phyloP scores from a whole-genome alignment of 2,329 filamentous ascomycete species.

The Tympanopsis confertula region DNA sequence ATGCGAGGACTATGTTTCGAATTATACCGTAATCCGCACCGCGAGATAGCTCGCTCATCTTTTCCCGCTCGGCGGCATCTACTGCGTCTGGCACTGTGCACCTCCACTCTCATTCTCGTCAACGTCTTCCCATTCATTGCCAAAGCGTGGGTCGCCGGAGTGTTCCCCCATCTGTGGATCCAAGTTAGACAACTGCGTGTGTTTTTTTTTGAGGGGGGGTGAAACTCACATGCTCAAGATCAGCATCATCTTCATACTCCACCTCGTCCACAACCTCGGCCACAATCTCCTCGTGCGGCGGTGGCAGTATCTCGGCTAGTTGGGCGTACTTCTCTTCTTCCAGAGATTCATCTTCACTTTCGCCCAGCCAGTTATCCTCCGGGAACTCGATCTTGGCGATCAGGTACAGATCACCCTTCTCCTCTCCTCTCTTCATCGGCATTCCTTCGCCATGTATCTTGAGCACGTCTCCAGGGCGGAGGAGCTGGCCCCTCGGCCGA shows the following conservation, averaged over 20 bases:
- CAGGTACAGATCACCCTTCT: conserved; percentile 77
- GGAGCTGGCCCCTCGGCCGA: conserved; percentile 68
- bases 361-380: conserved; percentile 66
- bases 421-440: conserved; percentile 77
- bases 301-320: conserved; percentile 66
- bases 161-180: conserved; percentile 53
- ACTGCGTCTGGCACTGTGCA: conserved; percentile 66
- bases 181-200: conserved; percentile 12
- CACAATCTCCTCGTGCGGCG: conserved; percentile 45
- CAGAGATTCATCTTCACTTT: conserved; percentile 17
- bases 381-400: conserved; percentile 81
- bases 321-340: conserved; percentile 60
- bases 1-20: no score
- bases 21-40: no score
- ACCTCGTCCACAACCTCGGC: conserved; percentile 78
- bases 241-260: conserved; percentile 69
- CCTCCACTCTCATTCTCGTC: conserved; percentile 55
- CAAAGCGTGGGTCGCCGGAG: conserved; percentile 55
- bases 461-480: conserved; percentile 74
- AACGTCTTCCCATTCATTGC: conserved; percentile 59
- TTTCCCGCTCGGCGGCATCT: conserved; percentile 16
- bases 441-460: conserved; percentile 86
- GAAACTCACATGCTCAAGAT: conserved; percentile 61
- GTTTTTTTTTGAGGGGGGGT: conserved; percentile 4
- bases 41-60: no score